phyloP scores from a whole-genome alignment of 1,139 yeast species.

The Diutina rugosa region DNA sequence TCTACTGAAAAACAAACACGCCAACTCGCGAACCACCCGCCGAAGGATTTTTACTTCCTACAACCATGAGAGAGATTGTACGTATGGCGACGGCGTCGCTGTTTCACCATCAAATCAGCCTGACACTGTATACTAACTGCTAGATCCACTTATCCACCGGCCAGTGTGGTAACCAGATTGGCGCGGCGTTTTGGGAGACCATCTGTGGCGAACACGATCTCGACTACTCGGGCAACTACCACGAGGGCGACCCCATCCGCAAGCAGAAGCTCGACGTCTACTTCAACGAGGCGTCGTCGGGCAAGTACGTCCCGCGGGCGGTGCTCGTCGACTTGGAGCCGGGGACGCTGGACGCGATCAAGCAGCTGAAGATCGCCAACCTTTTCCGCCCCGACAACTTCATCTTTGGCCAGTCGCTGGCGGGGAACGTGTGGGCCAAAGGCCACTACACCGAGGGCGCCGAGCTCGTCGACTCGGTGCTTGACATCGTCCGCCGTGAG shows the following conservation, averaged over 20 bases:
- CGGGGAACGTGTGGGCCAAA: conserved; percentile 95
- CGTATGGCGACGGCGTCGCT: conserved; percentile 10
- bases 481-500: conserved; percentile 85
- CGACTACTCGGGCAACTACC: conserved; percentile 70
- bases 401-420: conserved; percentile 81
- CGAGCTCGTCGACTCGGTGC: conserved; percentile 76
- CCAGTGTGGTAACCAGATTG: conserved; percentile 99
- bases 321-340: conserved; percentile 90
- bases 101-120: no score
- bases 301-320: conserved; percentile 88
- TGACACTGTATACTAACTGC: conserved; percentile 11
- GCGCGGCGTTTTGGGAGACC: conserved; percentile 97
- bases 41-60: not conserved
- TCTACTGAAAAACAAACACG: not conserved
- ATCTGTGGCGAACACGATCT: conserved; percentile 95
- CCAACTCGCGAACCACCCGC: not conserved
- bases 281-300: conserved; percentile 53
- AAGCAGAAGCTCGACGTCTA: conserved; percentile 40
- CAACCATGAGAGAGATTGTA: conserved; percentile 47
- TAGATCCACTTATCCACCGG: conserved; percentile 94
- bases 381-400: conserved; percentile 86
- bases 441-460: conserved; percentile 97
- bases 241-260: conserved; percentile 57
- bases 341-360: conserved; percentile 79
- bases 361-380: conserved; percentile 64